Percentiles rank a stretch among this genome's conserved stretches.
Conservation (phyloP, 2,329 filamentous ascomycete genomes). For the Exophiala xenobiotica region DNA sequence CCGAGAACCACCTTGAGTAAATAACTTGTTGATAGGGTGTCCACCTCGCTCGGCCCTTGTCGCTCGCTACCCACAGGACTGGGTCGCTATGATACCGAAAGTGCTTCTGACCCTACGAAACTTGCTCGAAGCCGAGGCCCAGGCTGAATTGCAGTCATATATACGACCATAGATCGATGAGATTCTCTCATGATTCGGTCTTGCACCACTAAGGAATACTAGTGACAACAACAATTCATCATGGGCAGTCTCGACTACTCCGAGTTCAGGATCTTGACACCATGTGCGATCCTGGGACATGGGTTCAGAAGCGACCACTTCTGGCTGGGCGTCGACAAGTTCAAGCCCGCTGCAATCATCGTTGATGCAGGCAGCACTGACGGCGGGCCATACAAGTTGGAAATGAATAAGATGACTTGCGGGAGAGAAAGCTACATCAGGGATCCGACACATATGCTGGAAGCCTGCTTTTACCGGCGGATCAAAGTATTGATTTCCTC, state of each 20-base stretch:
- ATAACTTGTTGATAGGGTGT: too few relatives aligned
- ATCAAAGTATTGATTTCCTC: slow-evolving; percentile 44
- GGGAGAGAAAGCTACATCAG: slow-evolving; percentile 42
- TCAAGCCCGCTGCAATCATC: slow-evolving; percentile 40
- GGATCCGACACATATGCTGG: slow-evolving; percentile 45
- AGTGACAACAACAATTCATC: not conserved
- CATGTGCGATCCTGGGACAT: slow-evolving; percentile 1
- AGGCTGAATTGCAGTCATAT: too few relatives aligned
- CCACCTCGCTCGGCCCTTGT: too few relatives aligned
- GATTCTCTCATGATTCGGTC: too few relatives aligned
- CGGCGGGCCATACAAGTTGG: slow-evolving; percentile 34
- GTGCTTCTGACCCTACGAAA: too few relatives aligned
- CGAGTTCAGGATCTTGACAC: slow-evolving; percentile 4
- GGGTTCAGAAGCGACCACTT: slow-evolving; percentile 3
- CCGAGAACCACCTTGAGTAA: too few relatives aligned
- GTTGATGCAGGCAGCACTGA: slow-evolving; percentile 38
- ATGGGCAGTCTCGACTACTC: not conserved
- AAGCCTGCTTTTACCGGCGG: slow-evolving; percentile 35
- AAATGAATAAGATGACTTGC: slow-evolving; percentile 39
- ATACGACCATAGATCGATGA: too few relatives aligned
- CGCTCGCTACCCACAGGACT: too few relatives aligned
- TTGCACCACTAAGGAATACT: too few relatives aligned
- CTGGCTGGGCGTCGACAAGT: slow-evolving; percentile 39
- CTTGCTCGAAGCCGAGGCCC: too few relatives aligned
- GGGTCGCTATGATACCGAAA: too few relatives aligned